Base-by-base conservation (phyloP, 441 rosid species). In the Euphorbia schlechtendalii region DNA sequence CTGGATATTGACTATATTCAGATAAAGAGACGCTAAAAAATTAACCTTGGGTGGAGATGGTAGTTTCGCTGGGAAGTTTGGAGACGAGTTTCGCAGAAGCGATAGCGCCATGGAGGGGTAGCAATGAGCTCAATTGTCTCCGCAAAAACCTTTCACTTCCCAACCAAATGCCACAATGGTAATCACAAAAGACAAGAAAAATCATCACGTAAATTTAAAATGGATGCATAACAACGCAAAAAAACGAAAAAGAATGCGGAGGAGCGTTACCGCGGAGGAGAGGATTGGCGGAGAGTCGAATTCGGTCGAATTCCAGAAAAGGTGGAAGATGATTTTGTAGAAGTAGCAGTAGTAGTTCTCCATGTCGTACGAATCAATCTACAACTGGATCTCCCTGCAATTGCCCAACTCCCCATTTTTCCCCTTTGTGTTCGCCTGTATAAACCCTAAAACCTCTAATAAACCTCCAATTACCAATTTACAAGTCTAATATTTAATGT, bases 51-150 rank as follows among this genome's bases (percentile, higher is more conserved):
- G 21, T 58, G 52, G 78, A 80, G 17, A 69, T 20, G 40, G 57
- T 67, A 40, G 69, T 74, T 41, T 83, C 84, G 34, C 72, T 63
- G 7, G 87, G 84, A 15, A 89, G 90, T 69, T 77, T 85, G 49
- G 92, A 89, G 65, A 87, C 90, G n/a, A 87, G 92, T 54, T 81
- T 74, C 66, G 96, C 85, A 0, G 85, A 84, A 30, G 94, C 89
- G 65, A 81, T 66, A 7, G 75, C 77, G 53, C 80, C 82, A 59
- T 89, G 90, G 63, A 79, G 70, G 13, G 96, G 96, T 8, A 78
- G 71, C 41, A 83, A 74, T 4, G 87, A 75, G 76, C 83, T 79
- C 71, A 85, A 34, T 78, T 85, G 94, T 61, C 96, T 72, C 69
- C 87, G 78, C 67, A 81, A 62, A 75, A 88, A 82, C 73, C 67